Conservation (phyloP, 768 basidiomycete genomes). For the Agaricus sinodeliciosus region DNA sequence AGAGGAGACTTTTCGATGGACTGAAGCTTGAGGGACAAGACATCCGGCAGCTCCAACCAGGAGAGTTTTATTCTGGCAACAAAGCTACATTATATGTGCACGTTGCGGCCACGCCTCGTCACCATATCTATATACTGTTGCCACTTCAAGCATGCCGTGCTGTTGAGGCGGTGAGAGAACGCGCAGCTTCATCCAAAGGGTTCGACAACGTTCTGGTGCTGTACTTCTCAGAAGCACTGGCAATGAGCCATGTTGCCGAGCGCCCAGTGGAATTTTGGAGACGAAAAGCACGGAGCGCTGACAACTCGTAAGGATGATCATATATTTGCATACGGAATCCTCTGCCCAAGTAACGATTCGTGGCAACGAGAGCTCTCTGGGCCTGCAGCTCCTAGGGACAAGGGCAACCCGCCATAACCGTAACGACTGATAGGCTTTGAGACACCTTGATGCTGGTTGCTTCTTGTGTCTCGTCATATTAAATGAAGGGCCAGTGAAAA, state of each 20-base stretch:
- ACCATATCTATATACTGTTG: constrained; percentile 3
- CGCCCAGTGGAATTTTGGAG: neutral
- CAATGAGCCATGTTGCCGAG: neutral
- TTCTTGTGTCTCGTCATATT: too few species aligned
- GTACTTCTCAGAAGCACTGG: neutral
- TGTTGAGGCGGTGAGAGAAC: constrained; percentile 7
- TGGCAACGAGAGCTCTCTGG: too few species aligned
- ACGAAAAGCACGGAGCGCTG: constrained; percentile 8
- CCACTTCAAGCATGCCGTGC: constrained; percentile 10
- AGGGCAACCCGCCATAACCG: too few species aligned
- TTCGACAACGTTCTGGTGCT: constrained; percentile 4
- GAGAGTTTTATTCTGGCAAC: constrained; percentile 9
- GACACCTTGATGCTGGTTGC: too few species aligned
- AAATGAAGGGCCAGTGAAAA: too few species aligned
- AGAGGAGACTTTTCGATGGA: constrained; percentile 5
- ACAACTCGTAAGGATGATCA: neutral
- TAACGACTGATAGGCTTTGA: too few species aligned
- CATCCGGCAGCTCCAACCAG: neutral
- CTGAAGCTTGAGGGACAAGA: constrained; percentile 3
- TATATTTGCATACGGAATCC: too few species aligned
- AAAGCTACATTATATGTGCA: constrained; percentile 3
- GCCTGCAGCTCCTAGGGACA: too few species aligned
- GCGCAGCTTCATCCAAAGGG: constrained; percentile 8
- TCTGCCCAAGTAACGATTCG: too few species aligned
- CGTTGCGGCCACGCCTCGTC: constrained; percentile 10